Conservation (phyloP, 2,329 filamentous ascomycete genomes). For the Microthyrium microscopicum region DNA sequence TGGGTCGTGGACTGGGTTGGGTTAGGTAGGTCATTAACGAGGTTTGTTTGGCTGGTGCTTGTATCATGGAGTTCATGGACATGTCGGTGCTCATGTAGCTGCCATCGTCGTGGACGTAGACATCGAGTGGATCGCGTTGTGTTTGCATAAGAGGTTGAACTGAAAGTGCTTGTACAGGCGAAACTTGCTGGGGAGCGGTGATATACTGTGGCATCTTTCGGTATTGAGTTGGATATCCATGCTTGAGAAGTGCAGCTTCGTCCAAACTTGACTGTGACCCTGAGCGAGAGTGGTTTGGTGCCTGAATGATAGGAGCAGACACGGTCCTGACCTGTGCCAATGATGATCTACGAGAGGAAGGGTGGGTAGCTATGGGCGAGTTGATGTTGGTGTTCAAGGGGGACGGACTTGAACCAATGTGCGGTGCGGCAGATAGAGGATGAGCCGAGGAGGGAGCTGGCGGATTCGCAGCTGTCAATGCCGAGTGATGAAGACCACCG, state of each 20-base stretch:
- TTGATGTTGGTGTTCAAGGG: constrained; percentile 33
- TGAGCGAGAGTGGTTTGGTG: constrained; percentile 29
- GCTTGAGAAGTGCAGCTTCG: constrained; percentile 47
- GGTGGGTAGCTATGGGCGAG: constrained; percentile 37
- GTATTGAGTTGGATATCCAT: constrained; percentile 64
- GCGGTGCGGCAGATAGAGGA: neutral
- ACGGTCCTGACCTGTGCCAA: constrained; percentile 15
- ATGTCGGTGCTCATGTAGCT: constrained; percentile 17
- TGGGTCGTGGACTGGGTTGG: constrained; percentile 61
- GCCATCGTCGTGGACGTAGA: constrained; percentile 14
- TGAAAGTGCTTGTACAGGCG: neutral
- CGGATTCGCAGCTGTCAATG: constrained; percentile 12
- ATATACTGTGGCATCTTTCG: constrained; percentile 50
- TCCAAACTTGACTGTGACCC: constrained; percentile 54
- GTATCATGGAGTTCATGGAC: too few species aligned
- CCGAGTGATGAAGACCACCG: constrained; percentile 5
- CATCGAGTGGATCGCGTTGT: too few species aligned
- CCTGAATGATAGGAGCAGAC: constrained; percentile 24
- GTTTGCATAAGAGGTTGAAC: constrained; percentile 10
- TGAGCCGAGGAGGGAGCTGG: constrained; percentile 30
- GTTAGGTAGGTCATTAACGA: constrained; percentile 68
- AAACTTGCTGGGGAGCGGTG: too few species aligned
- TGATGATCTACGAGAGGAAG: constrained; percentile 25
- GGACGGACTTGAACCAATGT: constrained; percentile 13
- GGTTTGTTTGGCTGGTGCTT: too few species aligned